A percentile compares a stretch with the other conserved stretches of the same genome.
phyloP scores from a whole-genome alignment of 2,329 filamentous ascomycete genomes.

The Calonectria montana region DNA sequence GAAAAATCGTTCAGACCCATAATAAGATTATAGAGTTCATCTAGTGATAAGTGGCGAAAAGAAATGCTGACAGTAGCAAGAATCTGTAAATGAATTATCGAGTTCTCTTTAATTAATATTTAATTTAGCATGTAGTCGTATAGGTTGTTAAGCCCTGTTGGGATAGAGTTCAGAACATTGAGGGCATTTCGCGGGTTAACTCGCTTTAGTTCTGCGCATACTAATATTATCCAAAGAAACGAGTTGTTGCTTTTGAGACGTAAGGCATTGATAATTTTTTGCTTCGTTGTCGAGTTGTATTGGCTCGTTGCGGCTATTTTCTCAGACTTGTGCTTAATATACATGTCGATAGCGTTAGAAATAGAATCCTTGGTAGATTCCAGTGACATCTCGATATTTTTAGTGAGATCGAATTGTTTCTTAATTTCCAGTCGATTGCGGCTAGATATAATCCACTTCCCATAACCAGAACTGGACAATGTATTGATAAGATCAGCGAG shows the following conservation, averaged over 20 bases:
- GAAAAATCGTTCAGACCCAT: slow-evolving; percentile 27
- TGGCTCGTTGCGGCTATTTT: background rate
- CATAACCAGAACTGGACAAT: background rate
- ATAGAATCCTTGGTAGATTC: slow-evolving; percentile 51
- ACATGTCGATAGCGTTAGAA: slow-evolving; percentile 47
- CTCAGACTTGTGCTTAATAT: slow-evolving; percentile 41
- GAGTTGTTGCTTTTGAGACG: slow-evolving; percentile 50
- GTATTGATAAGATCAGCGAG: background rate
- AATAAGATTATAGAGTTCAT: slow-evolving; percentile 47
- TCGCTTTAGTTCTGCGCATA: slow-evolving; percentile 37
- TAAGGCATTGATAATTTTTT: slow-evolving; percentile 31
- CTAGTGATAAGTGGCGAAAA: slow-evolving; percentile 50
- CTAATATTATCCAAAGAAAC: slow-evolving; percentile 41
- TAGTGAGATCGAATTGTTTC: slow-evolving; percentile 33
- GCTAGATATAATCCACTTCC: background rate
- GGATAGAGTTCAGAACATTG: slow-evolving; percentile 41
- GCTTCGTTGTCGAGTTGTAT: slow-evolving; percentile 9
- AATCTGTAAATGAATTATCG: slow-evolving; percentile 46
- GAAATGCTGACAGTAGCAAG: slow-evolving; percentile 45
- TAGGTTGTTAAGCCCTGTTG: slow-evolving; percentile 48
- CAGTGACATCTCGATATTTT: slow-evolving; percentile 45
- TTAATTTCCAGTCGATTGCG: slow-evolving; percentile 48
- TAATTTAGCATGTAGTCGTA: slow-evolving; percentile 53
- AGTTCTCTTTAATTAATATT: slow-evolving; percentile 44
- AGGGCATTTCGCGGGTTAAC: too few relatives aligned